Evolutionary conservation across 225 moss, liverwort and hornwort species (phyloP).

Genomic region (Rhytidiadelphus loreus): DNA sequence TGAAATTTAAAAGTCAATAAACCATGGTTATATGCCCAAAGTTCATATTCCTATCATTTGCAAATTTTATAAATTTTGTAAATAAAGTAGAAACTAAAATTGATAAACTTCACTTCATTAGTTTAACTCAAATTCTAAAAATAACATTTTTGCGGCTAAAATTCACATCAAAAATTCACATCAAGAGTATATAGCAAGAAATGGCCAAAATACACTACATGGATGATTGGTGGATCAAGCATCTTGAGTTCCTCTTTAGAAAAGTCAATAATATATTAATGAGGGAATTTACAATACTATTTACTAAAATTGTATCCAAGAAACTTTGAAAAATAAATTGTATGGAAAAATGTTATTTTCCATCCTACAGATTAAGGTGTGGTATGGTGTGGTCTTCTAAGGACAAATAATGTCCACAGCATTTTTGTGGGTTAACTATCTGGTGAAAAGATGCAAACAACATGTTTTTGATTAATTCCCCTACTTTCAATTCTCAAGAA

Average conservation of each 20-base stretch:
- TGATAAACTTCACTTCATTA: background rate
- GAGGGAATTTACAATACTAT: background rate
- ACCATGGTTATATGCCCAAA: background rate
- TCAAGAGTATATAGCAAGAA: no score
- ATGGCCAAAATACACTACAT: no score
- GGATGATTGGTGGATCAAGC: no score
- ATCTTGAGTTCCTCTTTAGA: no score
- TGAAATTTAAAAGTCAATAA: background rate
- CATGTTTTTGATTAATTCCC: no score
- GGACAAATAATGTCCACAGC: background rate
- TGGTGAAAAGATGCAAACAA: no score
- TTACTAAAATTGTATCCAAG: background rate
- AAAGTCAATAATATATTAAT: no score
- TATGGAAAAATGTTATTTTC: no score
- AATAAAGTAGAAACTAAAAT: accelerated
- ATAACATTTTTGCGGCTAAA: no score
- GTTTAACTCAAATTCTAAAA: background rate
- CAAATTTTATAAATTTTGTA: background rate
- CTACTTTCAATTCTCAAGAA: no score
- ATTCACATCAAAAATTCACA: no score
- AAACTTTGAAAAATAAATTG: background rate
- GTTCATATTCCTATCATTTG: background rate
- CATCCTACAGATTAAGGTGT: background rate
- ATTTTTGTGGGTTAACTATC: no score
- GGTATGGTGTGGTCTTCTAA: background rate